phyloP scores from a whole-genome alignment of 495 filamentous ascomycete species.

The Aspergillus biplanus region DNA sequence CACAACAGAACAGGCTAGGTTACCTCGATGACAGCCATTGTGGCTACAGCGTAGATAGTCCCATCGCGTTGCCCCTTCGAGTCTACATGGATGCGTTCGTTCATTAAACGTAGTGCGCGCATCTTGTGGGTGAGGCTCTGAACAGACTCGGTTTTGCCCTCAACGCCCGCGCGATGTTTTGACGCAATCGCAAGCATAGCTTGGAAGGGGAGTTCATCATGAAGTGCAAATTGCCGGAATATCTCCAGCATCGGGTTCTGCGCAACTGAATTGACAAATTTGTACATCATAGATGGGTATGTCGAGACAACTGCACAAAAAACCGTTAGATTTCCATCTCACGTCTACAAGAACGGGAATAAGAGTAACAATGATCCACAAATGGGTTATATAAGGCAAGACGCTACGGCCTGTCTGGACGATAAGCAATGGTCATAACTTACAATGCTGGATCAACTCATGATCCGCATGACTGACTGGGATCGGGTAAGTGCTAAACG shows the following conservation, averaged over 20 bases:
- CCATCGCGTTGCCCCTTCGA: slow-evolving; percentile 28
- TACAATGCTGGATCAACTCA: slow-evolving; percentile 36
- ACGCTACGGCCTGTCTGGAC: neutral
- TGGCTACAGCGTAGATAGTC: slow-evolving; percentile 35
- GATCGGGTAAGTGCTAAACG: slow-evolving; percentile 32
- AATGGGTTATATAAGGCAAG: too few relatives aligned
- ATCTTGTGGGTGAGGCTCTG: slow-evolving; percentile 37
- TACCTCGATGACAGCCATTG: slow-evolving; percentile 41
- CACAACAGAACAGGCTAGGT: neutral
- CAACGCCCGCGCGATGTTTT: slow-evolving; percentile 34
- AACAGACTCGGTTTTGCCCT: slow-evolving; percentile 32
- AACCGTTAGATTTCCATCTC: neutral
- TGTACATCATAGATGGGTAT: slow-evolving; percentile 40
- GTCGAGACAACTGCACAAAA: slow-evolving; percentile 28
- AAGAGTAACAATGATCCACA: too few relatives aligned
- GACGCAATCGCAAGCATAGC: slow-evolving; percentile 38
- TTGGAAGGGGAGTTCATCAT: slow-evolving; percentile 33
- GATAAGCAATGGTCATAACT: slow-evolving; percentile 5
- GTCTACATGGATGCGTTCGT: slow-evolving; percentile 31
- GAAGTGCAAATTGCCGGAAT: slow-evolving; percentile 31
- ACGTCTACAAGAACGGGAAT: too few relatives aligned
- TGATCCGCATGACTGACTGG: slow-evolving; percentile 27
- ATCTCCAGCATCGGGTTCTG: slow-evolving; percentile 36
- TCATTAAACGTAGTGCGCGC: slow-evolving; percentile 33
- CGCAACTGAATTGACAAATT: slow-evolving; percentile 27